Evolutionary conservation across 2,329 filamentous ascomycete genomes (phyloP), one percentile per base, ranked within the genome.

Genomic region (Alternaria arborescens): DNA sequence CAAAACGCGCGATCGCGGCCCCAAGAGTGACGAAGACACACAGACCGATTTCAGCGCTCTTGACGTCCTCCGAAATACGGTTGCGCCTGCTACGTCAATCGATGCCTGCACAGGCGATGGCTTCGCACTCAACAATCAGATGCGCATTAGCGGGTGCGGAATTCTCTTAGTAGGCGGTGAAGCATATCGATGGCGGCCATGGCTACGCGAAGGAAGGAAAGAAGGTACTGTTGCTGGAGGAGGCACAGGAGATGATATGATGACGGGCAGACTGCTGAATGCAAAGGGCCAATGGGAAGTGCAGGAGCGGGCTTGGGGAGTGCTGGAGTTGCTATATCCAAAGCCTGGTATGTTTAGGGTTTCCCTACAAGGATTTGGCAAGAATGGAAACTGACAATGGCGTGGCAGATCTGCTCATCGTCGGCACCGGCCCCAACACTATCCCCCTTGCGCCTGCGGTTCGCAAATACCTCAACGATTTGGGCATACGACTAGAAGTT

Each of bases 181-280:
- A 79, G 93, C 90, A 1, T 98, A 97, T 77, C 81, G 84, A 52
- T 99, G 95, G 95, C 83, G 87, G 74, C 95, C 95, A 5, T 97
- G 94, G 93, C 79, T 86, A 61, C 78, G 77, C 4, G 81, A 72
- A 42, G 58, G 46, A 2, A 38, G 66, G 60, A 78, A 68, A 71
- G 77, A 72, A 71, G 78, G 68, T 72, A 52, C 46, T 7, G 20
- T 51, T 30, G 40, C 22, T 20, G 38, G 14, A 44, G 57, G 52
- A 24, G 53, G 78, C 72, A 28, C 75, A 46, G 78, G 77, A 4
- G 72, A 78, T 14, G 75, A 77, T 54, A 55, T 61, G 26, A 69
- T 72, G 68, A 81, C 71, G 61, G 78, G 78, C 63, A 79, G 70
- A 60, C 80, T 97, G 71, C 75, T 90, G 56, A 97, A 97, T 78